Conservation (phyloP, 371 early-diverging fungal genomes). For the Blakeslea trispora region DNA sequence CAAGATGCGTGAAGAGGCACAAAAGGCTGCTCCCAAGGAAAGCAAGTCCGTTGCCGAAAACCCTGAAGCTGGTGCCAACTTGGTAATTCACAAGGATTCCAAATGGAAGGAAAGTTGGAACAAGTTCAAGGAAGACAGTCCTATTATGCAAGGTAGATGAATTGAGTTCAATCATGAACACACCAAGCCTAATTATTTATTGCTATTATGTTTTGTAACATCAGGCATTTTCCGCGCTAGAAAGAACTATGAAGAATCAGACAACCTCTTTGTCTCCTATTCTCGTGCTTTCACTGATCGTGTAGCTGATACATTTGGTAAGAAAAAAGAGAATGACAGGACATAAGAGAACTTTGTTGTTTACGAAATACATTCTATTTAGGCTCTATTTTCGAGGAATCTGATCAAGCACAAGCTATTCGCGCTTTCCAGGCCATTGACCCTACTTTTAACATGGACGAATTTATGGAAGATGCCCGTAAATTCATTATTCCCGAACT, state of each 20-base stretch:
- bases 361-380: not conserved
- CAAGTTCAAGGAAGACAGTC: conserved; percentile 88
- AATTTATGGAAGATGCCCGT: conserved; percentile 87
- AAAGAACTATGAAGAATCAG: conserved; percentile 86
- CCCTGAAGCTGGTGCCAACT: conserved; percentile 79
- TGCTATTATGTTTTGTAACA: not conserved
- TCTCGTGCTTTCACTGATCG: conserved; percentile 81
- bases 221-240: conserved; percentile 74
- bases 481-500: conserved; percentile 95
- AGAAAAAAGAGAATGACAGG: conserved; percentile 1
- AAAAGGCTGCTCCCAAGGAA: conserved; percentile 27
- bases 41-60: conserved; percentile 44
- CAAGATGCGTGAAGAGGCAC: conserved; percentile 61
- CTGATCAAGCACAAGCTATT: conserved; percentile 92
- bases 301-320: conserved; percentile 72
- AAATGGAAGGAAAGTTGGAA: conserved; percentile 92
- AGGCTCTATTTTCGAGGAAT: conserved; percentile 85
- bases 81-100: conserved; percentile 91
- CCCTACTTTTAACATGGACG: conserved; percentile 83
- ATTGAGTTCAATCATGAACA: too few species aligned
- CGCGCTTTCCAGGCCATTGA: conserved; percentile 83
- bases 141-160: conserved; percentile 75
- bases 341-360: not conserved
- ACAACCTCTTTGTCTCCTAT: conserved; percentile 84
- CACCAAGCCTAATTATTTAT: not conserved